Percentiles rank a stretch among this genome's conserved stretches.
Conservation (phyloP, 108 stramenopile genomes). For the Discostella pseudostelligera region DNA sequence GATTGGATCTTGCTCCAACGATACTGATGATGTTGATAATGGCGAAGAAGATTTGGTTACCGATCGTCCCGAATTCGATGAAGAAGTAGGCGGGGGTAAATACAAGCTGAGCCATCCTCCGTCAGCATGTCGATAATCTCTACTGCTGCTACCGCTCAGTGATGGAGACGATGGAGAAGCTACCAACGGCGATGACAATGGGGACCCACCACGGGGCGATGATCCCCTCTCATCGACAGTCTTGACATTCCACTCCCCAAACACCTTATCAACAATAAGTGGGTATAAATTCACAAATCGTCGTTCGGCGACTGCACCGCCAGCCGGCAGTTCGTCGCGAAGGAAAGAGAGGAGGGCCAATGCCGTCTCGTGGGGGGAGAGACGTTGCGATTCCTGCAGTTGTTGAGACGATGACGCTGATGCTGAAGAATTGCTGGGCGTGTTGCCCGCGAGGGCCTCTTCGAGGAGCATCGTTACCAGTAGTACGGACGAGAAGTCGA, state of each 20-base stretch:
- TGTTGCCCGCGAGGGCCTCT: conserved; percentile 29
- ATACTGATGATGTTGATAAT: conserved; percentile 11
- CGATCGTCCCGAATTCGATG: not conserved
- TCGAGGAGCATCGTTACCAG: conserved; percentile 32
- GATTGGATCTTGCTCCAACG: conserved; percentile 70
- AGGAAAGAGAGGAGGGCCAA: conserved; percentile 74
- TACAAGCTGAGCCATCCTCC: conserved; percentile 21
- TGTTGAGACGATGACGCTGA: not conserved
- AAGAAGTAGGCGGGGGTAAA: conserved; percentile 3
- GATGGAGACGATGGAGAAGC: conserved; percentile 1
- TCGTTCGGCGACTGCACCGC: conserved; percentile 70
- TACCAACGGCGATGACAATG: conserved; percentile 5
- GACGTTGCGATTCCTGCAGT: conserved; percentile 8
- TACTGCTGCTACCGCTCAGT: not conserved
- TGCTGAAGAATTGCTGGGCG: not conserved
- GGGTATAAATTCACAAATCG: conserved; percentile 72
- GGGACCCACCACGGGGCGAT: not conserved
- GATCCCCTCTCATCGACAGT: conserved; percentile 41
- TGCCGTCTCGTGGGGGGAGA: conserved; percentile 73
- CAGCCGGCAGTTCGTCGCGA: conserved; percentile 69
- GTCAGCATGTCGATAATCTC: conserved; percentile 10
- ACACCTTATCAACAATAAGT: conserved; percentile 65
- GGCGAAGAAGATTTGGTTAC: conserved; percentile 1
- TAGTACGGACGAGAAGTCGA: too few species aligned
- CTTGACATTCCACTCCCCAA: conserved; percentile 57